These are phyloP conservation scores for Cryphonectria parasitica DNA, from an alignment of 2,329 filamentous ascomycete genomes.

Conservation along the genomic window DNA sequence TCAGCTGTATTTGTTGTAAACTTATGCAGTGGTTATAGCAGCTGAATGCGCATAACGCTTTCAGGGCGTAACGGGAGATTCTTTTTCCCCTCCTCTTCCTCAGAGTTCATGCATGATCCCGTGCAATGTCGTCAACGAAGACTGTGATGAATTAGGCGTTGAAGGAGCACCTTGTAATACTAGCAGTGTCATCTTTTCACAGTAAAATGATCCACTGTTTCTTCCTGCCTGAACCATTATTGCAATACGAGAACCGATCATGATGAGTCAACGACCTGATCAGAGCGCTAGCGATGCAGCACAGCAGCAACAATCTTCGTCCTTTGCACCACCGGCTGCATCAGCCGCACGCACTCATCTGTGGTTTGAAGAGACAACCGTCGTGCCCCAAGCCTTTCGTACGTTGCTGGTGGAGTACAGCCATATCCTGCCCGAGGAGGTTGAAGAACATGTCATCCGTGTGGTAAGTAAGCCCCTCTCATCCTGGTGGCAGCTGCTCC, in stretches of 20 bases:
- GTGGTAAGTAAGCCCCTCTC: constrained; percentile 10
- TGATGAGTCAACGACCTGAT: constrained; percentile 4
- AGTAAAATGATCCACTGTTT: background rate
- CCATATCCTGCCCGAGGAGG: constrained; percentile 12
- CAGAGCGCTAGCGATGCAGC: background rate
- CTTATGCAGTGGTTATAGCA: background rate
- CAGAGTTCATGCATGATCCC: background rate
- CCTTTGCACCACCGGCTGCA: constrained; percentile 1
- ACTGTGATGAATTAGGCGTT: background rate
- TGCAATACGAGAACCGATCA: background rate
- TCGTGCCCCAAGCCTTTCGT: constrained; percentile 20
- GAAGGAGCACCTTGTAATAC: background rate
- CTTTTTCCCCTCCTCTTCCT: background rate
- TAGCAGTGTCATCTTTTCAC: background rate
- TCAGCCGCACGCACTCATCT: constrained; percentile 15
- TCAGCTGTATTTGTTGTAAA: background rate
- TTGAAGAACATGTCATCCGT: constrained; percentile 25
- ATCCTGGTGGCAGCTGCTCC: background rate
- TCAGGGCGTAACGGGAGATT: background rate
- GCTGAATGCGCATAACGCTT: background rate
- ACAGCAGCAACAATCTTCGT: background rate
- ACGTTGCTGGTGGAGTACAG: constrained; percentile 21
- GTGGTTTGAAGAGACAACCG: constrained; percentile 23
- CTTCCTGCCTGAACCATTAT: background rate
- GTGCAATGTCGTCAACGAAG: background rate